Conservation (phyloP, 306 rosid genomes). For the Hippophae gyantsensis region DNA sequence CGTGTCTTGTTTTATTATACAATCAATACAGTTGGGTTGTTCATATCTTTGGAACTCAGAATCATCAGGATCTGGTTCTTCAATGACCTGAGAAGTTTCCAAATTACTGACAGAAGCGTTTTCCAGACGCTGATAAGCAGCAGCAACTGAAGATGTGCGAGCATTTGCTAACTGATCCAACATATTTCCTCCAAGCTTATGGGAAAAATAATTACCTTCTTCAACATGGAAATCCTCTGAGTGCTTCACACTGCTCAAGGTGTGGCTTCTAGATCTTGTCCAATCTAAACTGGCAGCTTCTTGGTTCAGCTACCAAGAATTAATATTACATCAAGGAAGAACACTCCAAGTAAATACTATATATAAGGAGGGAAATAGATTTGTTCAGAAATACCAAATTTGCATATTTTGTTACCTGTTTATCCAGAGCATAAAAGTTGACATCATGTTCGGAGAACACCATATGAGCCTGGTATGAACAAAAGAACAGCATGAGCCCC, state of each 20-base stretch:
- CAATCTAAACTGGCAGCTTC: constrained; percentile 89
- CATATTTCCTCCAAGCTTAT: constrained; percentile 71
- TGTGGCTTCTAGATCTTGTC: constrained; percentile 75
- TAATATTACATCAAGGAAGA: constrained; percentile 17
- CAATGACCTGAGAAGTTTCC: constrained; percentile 29
- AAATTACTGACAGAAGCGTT: constrained; percentile 29
- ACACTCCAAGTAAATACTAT: constrained; percentile 8
- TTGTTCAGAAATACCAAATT: not conserved
- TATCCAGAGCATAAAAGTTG: constrained; percentile 67
- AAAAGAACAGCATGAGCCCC: constrained; percentile 17
- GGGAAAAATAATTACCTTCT: constrained; percentile 33
- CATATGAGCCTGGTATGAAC: constrained; percentile 80
- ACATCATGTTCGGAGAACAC: constrained; percentile 75
- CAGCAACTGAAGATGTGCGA: constrained; percentile 64
- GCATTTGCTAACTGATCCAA: constrained; percentile 42
- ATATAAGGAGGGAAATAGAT: constrained; percentile 7
- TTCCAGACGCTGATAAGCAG: constrained; percentile 58
- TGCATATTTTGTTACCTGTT: constrained; percentile 48
- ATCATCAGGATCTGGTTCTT: constrained; percentile 43
- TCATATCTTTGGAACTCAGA: constrained; percentile 17
- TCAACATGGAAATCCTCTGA: constrained; percentile 25
- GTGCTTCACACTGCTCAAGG: constrained; percentile 47
- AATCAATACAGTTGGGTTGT: constrained; percentile 21
- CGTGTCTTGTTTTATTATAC: constrained; percentile 20
- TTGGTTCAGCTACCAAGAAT: constrained; percentile 58